Evolutionary conservation across 1,284 basidiomycete genomes (phyloP), one percentile per base, ranked within the genome.

Genomic region (Quambalaria eucalypti): DNA sequence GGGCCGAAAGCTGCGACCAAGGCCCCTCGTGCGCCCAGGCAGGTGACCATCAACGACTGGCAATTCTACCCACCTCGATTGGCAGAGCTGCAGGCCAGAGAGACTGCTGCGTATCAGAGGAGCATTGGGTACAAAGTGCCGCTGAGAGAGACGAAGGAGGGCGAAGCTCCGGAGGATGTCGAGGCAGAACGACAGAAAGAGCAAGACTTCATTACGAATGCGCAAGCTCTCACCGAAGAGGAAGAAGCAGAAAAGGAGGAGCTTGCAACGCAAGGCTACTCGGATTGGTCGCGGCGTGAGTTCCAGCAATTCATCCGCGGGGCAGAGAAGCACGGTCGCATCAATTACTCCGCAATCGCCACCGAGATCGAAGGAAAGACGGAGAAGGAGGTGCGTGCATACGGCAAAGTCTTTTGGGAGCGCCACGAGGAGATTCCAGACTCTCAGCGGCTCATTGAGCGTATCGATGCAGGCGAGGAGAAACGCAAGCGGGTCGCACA

Each of bases 61-160:
- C 93, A 98, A 73, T 98, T 99, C 81, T 96, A 89, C 79, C 88
- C 92, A 2, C 82, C 85, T 0, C 81, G 86, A 48, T 79, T 98
- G 8, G 81, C 84, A 9, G 86, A 86, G 68, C 79, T 97, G 46
- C 91, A 97, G 75, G 88, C 95, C 68, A 83, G 86, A 55, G 95
- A 97, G 54, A 71, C 68, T 31, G 67, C 66, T 7, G 71, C 68
- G 5, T 71, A 68, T 59, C 71, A 72, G 82, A 81, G 84, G 61
- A 78, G 83, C 65, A 87, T 90, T 61, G 84, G 85, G 14, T 89
- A 91, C 59, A 68, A 82, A 19, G 90, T 88, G 1, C 84, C 84
- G 0, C 48, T 82, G 1, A 82, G 86, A 14, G 88, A 93, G 49
- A 76, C 84, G 0, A 82, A 80, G 56, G 60, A 65, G 50, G 67